Evolutionary conservation across 2,329 filamentous ascomycete species (phyloP), one percentile per base, ranked within the genome.

Genomic region (Colletotrichum aenigma): DNA sequence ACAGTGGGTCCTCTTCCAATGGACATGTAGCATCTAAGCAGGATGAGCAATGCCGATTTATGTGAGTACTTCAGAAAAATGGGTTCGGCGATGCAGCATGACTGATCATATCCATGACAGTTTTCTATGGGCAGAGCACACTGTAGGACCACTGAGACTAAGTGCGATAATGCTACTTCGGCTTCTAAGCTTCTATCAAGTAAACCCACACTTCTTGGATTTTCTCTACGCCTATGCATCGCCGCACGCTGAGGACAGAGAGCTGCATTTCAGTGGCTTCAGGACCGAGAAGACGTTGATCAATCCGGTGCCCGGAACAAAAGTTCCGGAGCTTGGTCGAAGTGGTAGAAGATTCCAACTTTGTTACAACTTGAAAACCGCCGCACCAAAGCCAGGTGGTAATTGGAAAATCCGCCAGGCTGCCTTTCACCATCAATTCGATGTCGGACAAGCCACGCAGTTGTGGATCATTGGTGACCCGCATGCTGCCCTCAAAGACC

Each of bases 401-500:
- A 30, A 2, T 30, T 86, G 84, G 84, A 83, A 82, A 1, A 84
- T 86, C 24, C 80, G 82, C 16, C 84, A 85, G 67, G 83, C 81
- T 1, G 84, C 81, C 0, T 71, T 87, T 6, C 81, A 86, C 68
- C 86, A 87, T 66, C 82, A 84, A 36, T 87, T 86, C 66, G 86
- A 87, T 64, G 75, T 86, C 1, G 78, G 78, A 0, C 74, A 79
- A 4, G 79, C 85, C 0, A 85, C 79, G 3, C 79, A 84, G 0
- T 66, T 87, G 4, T 88, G 87, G 87, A 82, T 88, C 7, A 78
- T 86, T 1, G 83, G 83, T 0, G 85, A 86, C 61, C 85, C 84
- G 1, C 76, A 79, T 3, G 65, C 73, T 6, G 78, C 79, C 16
- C 71, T 85, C 13, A 79, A 83, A 55, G 52, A 80, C 1, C 38